Conservation (phyloP, 176 grass and related monocot species). For the Juncus inflexus region DNA sequence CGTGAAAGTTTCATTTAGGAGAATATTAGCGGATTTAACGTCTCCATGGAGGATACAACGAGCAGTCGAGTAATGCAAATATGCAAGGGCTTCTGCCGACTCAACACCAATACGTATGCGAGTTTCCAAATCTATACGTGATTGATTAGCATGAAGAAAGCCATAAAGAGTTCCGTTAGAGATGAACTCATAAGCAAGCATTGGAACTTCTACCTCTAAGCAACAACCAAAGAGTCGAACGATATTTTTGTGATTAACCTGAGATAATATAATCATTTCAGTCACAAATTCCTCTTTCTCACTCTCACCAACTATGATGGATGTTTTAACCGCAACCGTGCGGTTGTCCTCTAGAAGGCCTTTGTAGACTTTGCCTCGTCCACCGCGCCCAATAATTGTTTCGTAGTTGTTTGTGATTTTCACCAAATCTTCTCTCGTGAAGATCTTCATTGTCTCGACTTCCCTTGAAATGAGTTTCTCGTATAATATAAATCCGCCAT, state of each 20-base stretch:
- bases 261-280: conserved; percentile 56
- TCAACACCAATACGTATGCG: conserved; percentile 36
- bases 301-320: too few relatives aligned
- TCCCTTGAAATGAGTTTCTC: too few relatives aligned
- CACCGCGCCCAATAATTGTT: too few relatives aligned
- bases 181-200: conserved; percentile 47
- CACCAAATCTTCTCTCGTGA: too few relatives aligned
- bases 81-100: conserved; percentile 38
- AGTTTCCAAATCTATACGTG: conserved; percentile 9
- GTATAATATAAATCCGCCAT: too few relatives aligned
- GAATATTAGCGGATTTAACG: conserved; percentile 56
- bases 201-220: conserved; percentile 43
- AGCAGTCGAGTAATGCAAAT: conserved; percentile 41
- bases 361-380: too few relatives aligned
- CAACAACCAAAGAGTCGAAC: conserved; percentile 57
- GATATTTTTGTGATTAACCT: conserved; percentile 57
- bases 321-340: too few relatives aligned
- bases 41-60: conserved; percentile 55
- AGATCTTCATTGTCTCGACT: too few relatives aligned
- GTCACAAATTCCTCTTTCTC: conserved; percentile 47
- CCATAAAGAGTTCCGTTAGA: conserved; percentile 42
- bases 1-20: conserved; percentile 35
- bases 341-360: too few relatives aligned
- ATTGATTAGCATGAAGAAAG: conserved; percentile 33
- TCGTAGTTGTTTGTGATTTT: too few relatives aligned